Conservation (phyloP, 2,329 filamentous ascomycete species). For the Microdochium paspali region DNA sequence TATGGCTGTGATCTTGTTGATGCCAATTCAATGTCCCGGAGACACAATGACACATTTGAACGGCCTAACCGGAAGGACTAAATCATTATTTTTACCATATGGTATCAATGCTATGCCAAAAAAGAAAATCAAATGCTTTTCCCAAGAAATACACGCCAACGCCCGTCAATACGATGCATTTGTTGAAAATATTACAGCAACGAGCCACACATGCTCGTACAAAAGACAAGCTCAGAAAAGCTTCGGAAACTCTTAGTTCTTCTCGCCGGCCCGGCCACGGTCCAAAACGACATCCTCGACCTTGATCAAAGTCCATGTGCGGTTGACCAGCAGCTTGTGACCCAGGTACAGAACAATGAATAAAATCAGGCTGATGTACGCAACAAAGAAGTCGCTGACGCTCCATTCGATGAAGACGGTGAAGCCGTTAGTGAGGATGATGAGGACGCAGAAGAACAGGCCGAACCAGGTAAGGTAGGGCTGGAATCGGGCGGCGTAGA, state of each 20-base stretch:
- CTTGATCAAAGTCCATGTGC: slow-evolving; percentile 10
- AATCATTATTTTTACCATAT: neutral
- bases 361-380: slow-evolving; percentile 55
- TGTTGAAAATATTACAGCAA: neutral
- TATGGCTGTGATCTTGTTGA: too few species aligned
- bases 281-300: slow-evolving; percentile 17
- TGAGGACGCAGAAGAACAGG: slow-evolving; percentile 53
- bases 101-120: neutral
- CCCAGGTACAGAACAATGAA: slow-evolving; percentile 50
- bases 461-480: slow-evolving; percentile 58
- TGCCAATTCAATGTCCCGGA: too few species aligned
- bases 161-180: neutral
- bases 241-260: too few species aligned
- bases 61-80: too few species aligned
- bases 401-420: slow-evolving; percentile 57
- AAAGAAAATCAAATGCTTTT: neutral
- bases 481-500: slow-evolving; percentile 52
- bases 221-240: too few species aligned
- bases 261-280: slow-evolving; percentile 8
- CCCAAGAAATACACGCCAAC: neutral
- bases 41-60: too few species aligned
- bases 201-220: too few species aligned
- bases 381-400: slow-evolving; percentile 51
- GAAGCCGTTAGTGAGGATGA: slow-evolving; percentile 61
- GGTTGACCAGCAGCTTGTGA: slow-evolving; percentile 41